These are phyloP conservation scores for Melastoma candidum DNA, from an alignment of 441 rosid genomes.

Conservation along the genomic window DNA sequence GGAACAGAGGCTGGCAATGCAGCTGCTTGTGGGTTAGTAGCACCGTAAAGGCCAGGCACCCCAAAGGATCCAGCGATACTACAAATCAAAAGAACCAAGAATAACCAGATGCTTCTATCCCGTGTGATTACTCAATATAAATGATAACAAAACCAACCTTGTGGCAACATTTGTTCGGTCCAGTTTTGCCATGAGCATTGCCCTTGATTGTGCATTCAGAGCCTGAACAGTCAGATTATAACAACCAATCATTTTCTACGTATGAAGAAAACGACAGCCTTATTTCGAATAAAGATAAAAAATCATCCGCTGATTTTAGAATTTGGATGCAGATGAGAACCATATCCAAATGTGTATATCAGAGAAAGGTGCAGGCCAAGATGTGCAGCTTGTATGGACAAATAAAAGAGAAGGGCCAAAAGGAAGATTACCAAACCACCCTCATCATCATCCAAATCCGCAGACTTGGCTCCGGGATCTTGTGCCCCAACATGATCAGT, in stretches of 20 bases:
- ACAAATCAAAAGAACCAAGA: conserved; percentile 5
- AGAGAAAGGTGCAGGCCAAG: too few species aligned
- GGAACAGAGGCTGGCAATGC: conserved; percentile 40
- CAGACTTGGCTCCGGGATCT: conserved; percentile 64
- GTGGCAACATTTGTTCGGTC: conserved; percentile 81
- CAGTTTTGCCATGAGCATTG: conserved; percentile 70
- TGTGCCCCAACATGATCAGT: conserved; percentile 76
- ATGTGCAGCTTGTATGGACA: too few species aligned
- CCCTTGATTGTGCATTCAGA: conserved; percentile 86
- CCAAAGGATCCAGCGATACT: conserved; percentile 69
- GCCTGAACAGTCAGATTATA: conserved; percentile 31
- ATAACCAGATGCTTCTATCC: background rate
- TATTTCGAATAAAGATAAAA: too few species aligned
- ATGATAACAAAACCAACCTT: conserved; percentile 32
- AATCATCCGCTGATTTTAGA: too few species aligned
- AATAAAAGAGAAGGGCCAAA: background rate
- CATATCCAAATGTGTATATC: too few species aligned
- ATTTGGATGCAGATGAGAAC: too few species aligned
- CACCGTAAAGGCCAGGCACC: conserved; percentile 52
- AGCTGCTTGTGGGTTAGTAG: conserved; percentile 34
- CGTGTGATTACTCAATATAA: conserved; percentile 2
- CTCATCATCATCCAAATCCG: conserved; percentile 94
- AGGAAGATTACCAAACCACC: conserved; percentile 71
- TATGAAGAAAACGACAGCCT: too few species aligned
- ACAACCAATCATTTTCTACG: background rate